phyloP scores from a whole-genome alignment of 148 eudicot genomes.

The Beta vulgaris region DNA sequence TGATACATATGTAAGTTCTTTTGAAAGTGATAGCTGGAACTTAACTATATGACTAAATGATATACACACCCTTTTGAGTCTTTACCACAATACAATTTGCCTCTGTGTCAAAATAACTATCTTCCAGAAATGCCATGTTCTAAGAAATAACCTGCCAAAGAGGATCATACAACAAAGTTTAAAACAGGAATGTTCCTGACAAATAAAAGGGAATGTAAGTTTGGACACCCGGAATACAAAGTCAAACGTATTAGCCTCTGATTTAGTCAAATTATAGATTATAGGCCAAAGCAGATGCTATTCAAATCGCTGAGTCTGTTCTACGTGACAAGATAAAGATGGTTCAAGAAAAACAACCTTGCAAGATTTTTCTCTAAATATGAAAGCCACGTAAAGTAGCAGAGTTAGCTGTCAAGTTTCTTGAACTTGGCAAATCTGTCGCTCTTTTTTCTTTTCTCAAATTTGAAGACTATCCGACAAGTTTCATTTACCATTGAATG shows the following conservation, averaged over 20 bases:
- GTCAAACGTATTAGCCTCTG: neutral
- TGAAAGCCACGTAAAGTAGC: too few species aligned
- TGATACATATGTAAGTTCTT: conserved; percentile 31
- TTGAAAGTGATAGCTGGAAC: neutral
- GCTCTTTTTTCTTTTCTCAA: neutral
- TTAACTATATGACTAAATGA: neutral
- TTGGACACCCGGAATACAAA: neutral
- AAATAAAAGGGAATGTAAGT: neutral
- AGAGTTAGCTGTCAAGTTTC: too few species aligned
- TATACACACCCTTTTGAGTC: neutral
- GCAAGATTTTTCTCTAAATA: too few species aligned
- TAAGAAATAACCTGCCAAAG: neutral
- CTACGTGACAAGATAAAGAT: neutral
- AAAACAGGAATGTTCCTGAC: neutral
- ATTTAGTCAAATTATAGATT: too few species aligned
- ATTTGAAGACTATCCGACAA: neutral
- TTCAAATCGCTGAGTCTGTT: neutral
- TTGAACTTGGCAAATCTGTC: neutral
- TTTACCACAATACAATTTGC: too few species aligned
- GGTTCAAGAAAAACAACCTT: too few species aligned
- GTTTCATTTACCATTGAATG: neutral
- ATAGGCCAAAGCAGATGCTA: too few species aligned
- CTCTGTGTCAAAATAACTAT: too few species aligned
- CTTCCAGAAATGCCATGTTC: neutral
- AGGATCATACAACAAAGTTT: neutral